These are phyloP conservation scores for Takakia lepidozioides DNA, from an alignment of 225 moss, liverwort and hornwort genomes.

Conservation along the genomic window DNA sequence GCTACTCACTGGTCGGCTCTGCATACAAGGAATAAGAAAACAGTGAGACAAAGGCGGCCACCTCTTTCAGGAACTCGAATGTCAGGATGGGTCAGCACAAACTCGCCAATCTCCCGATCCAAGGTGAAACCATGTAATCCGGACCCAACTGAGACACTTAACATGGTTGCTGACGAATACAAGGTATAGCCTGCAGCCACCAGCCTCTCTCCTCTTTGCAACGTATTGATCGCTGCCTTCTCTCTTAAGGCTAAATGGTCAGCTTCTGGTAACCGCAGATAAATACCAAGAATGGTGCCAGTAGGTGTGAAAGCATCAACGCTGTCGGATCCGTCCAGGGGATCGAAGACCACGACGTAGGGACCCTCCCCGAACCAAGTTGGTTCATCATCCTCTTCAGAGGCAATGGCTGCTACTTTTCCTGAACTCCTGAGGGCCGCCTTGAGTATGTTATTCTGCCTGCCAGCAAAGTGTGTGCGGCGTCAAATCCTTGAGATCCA, in stretches of 20 bases:
- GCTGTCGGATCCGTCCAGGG: conserved; percentile 49
- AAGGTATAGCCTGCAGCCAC: conserved; percentile 47
- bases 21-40: too few species aligned
- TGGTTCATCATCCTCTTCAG: conserved; percentile 45
- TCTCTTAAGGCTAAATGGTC: conserved; percentile 14
- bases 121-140: conserved; percentile 42
- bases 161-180: conserved; percentile 50
- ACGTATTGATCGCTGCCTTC: conserved; percentile 24
- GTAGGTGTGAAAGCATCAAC: conserved; percentile 51
- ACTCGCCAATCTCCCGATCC: conserved; percentile 34
- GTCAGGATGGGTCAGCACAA: conserved; percentile 39
- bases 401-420: conserved; percentile 38
- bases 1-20: too few species aligned
- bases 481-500: too few species aligned
- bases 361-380: conserved; percentile 38
- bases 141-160: conserved; percentile 31
- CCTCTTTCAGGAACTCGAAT: conserved; percentile 44
- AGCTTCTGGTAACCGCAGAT: conserved; percentile 17
- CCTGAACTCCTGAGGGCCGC: conserved; percentile 27
- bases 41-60: too few species aligned
- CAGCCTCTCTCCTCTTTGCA: conserved; percentile 36
- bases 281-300: conserved; percentile 47
- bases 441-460: conserved; percentile 48
- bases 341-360: conserved; percentile 48
- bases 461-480: conserved; percentile 17